Evolutionary conservation across 805 yeast species (phyloP).

Genomic region (Cyberlindnera mycetangii): DNA sequence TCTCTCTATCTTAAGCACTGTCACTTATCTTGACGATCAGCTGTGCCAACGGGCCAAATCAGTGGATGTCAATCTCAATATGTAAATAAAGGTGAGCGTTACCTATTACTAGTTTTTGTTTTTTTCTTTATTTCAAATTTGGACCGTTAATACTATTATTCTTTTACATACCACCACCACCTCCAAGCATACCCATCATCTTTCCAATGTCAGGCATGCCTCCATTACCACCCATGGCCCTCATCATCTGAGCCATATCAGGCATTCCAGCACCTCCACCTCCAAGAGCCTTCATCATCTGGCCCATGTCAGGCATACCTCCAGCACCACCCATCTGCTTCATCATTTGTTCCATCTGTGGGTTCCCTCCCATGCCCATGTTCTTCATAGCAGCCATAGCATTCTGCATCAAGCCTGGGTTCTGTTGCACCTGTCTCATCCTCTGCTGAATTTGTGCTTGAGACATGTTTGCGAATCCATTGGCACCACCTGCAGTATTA

Average conservation of each 20-base stretch:
- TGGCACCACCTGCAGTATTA: constrained; percentile 40
- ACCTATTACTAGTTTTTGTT: too few relatives aligned
- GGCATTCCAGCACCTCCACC: constrained; percentile 50
- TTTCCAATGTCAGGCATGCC: constrained; percentile 70
- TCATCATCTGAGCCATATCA: constrained; percentile 56
- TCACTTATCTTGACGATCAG: too few relatives aligned
- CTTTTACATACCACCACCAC: constrained; percentile 1
- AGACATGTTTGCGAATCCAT: not conserved
- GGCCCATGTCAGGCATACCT: constrained; percentile 41
- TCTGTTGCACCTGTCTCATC: constrained; percentile 62
- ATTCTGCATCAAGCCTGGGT: constrained; percentile 72
- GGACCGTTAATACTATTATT: too few relatives aligned
- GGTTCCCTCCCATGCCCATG: constrained; percentile 37
- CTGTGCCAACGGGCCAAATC: too few relatives aligned
- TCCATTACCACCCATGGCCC: constrained; percentile 37
- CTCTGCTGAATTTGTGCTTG: constrained; percentile 36
- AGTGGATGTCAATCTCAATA: too few relatives aligned
- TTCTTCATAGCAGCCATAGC: constrained; percentile 57
- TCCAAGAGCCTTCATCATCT: constrained; percentile 58
- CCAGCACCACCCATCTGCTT: constrained; percentile 44
- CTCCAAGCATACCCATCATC: constrained; percentile 47
- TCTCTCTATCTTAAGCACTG: too few relatives aligned
- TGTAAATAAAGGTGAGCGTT: too few relatives aligned
- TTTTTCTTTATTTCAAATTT: too few relatives aligned
- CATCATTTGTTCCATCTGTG: constrained; percentile 51